A percentile compares a stretch with the other conserved stretches of the same genome.
Conservation (phyloP, 495 filamentous ascomycete species). For the Penicillium daleae region DNA sequence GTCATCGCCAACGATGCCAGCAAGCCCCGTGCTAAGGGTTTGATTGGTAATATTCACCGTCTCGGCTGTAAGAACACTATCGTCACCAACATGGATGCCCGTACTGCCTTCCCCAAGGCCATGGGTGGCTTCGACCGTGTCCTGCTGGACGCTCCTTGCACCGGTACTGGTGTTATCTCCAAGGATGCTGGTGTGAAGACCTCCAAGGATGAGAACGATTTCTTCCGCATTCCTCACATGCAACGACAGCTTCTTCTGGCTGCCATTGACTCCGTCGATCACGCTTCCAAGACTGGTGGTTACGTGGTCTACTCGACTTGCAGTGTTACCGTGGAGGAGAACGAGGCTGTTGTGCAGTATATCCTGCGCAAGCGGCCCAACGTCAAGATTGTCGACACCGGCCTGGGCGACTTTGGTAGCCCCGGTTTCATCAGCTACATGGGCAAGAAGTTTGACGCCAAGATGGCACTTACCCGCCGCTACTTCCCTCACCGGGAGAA, state of each 20-base stretch:
- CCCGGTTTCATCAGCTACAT: constrained; percentile 87
- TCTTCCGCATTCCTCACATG: constrained; percentile 85
- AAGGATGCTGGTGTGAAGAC: constrained; percentile 97
- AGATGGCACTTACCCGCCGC: constrained; percentile 81
- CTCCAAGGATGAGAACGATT: constrained; percentile 93
- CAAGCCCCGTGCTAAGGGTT: constrained; percentile 89
- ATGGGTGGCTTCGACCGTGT: constrained; percentile 93
- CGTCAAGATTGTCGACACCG: constrained; percentile 90
- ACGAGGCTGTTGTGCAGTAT: constrained; percentile 93
- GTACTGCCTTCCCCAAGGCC: constrained; percentile 82
- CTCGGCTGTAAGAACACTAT: constrained; percentile 91
- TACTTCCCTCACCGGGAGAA: constrained; percentile 97
- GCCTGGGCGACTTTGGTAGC: constrained; percentile 82
- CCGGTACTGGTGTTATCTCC: constrained; percentile 86
- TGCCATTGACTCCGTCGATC: constrained; percentile 93
- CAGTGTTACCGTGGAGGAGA: constrained; percentile 88
- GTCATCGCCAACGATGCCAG: constrained; percentile 97
- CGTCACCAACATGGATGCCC: constrained; percentile 91
- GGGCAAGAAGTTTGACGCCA: constrained; percentile 85
- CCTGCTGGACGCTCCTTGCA: constrained; percentile 80
- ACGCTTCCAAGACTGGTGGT: constrained; percentile 81
- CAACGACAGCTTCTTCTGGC: constrained; percentile 92
- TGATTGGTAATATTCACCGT: constrained; percentile 97
- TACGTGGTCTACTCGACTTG: constrained; percentile 96
- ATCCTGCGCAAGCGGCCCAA: constrained; percentile 89